Evolutionary conservation across 2,329 filamentous ascomycete genomes (phyloP), one percentile per base, ranked within the genome.

Genomic region (Neofusicoccum parvum): DNA sequence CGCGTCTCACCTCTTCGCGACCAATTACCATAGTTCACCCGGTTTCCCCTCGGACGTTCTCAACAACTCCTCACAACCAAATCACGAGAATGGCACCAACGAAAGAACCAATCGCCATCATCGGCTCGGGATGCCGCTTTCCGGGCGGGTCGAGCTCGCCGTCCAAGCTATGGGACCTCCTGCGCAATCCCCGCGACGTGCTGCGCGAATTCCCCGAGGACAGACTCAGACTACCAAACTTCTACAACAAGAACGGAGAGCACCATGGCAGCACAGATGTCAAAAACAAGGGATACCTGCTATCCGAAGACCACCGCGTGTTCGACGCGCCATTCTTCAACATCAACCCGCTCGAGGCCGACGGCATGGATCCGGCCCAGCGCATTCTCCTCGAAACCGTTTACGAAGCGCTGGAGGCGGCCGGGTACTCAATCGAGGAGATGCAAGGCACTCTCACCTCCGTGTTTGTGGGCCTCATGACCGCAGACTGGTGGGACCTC

Each of bases 121-220:
- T 80, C 15, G 79, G 79, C 3, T 68, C 73, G 46, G 74, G 70
- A 17, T 79, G 76, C 56, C 72, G 76, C 11, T 73, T 79, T 27
- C 75, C 78, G 2, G 76, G 76, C n/a, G 70, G 51, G 9, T 69
- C 74, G 11, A 59, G 23, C 11, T 69, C 70, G 2, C 76, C 76
- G 3, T 72, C 73, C 2, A 69, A 72, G 3, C 74, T 79, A 10
- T 80, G 78, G 78, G 62, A 76, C 10, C 60, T 80, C 7, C 70
- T 73, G 10, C 68, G 67, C 1, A 51, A 63, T 2, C 74, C 76
- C 1, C 69, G 69, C 0, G 69, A 80, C 10, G 73, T 79, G 0
- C 48, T 67, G 1, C 78, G 67, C 32, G 62, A 70, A 0, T 70
- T 75, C 1, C 73, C 77, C 1, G 15, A 68, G 3, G 67, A 70